These are phyloP conservation scores for Lanmaoa rubissima DNA, from an alignment of 768 basidiomycete species.

Conservation along the genomic window DNA sequence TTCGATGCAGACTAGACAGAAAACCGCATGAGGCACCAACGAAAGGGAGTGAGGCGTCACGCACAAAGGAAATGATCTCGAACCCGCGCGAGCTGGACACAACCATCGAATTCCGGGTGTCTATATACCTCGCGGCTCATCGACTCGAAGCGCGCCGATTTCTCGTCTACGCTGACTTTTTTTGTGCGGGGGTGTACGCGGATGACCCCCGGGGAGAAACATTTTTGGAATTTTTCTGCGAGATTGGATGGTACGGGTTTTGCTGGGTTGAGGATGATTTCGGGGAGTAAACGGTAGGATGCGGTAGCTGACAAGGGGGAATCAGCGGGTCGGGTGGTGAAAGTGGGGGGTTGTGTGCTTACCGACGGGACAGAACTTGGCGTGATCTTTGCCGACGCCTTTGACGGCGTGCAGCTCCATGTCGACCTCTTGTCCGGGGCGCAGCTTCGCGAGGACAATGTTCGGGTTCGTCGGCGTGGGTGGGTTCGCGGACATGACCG, in stretches of 20 bases:
- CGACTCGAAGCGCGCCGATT: conserved; percentile 75
- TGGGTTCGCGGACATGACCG: conserved; percentile 48
- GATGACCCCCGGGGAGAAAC: conserved; percentile 86
- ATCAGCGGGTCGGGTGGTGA: background rate
- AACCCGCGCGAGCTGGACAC: conserved; percentile 79
- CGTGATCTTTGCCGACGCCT: conserved; percentile 90
- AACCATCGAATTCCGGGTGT: conserved; percentile 85
- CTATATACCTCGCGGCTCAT: conserved; percentile 91
- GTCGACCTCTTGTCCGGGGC: conserved; percentile 86
- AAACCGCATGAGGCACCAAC: background rate
- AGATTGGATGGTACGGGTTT: conserved; percentile 77
- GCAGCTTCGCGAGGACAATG: conserved; percentile 86
- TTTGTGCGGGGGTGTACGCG: conserved; percentile 56
- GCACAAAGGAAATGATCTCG: conserved; percentile 92
- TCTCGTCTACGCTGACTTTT: conserved; percentile 58
- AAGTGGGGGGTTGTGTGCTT: conserved; percentile 20
- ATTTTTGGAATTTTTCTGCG: conserved; percentile 78
- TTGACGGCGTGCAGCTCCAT: conserved; percentile 91
- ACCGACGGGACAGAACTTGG: conserved; percentile 97
- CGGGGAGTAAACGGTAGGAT: conserved; percentile 88
- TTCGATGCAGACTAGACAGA: conserved; percentile 73
- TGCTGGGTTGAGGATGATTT: conserved; percentile 65
- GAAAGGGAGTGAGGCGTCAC: conserved; percentile 28
- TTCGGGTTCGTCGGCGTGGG: conserved; percentile 74
- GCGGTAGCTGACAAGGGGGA: conserved; percentile 68